These are phyloP conservation scores for Chloropicon primus DNA, from an alignment of 139 green algal genomes.

Conservation along the genomic window DNA sequence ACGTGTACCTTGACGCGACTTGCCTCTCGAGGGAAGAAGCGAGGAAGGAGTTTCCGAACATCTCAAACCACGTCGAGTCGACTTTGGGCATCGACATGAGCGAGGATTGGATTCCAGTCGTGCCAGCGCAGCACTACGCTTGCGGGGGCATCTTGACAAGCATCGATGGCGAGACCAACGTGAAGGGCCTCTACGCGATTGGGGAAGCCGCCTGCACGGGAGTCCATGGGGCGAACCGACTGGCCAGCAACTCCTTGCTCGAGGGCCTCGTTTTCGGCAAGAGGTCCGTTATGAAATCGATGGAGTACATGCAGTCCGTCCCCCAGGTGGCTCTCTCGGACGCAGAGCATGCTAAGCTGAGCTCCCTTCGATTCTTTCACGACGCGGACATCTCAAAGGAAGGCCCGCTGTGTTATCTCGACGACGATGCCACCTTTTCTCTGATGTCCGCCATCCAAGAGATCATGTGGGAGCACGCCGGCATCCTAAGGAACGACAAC, in stretches of 20 bases:
- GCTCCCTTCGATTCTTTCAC: no score
- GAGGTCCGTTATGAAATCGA: constrained; percentile 56
- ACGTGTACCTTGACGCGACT: constrained; percentile 88
- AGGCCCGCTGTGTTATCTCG: constrained; percentile 20
- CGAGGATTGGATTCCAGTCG: constrained; percentile 78
- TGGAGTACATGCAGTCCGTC: constrained; percentile 46
- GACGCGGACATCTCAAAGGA: constrained; percentile 1
- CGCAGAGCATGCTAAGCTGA: not conserved
- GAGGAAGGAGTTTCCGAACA: constrained; percentile 87
- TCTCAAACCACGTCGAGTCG: constrained; percentile 46
- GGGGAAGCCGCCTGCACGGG: constrained; percentile 86
- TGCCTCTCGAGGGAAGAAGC: constrained; percentile 55
- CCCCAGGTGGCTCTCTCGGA: constrained; percentile 16
- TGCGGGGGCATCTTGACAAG: constrained; percentile 84
- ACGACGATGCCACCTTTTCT: constrained; percentile 26
- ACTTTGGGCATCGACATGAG: constrained; percentile 84
- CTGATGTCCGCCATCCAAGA: constrained; percentile 34
- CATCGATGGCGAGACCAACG: constrained; percentile 67
- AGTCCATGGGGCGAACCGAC: constrained; percentile 91
- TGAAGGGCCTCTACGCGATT: constrained; percentile 79
- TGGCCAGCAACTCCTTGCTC: constrained; percentile 91
- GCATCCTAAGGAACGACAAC: constrained; percentile 63
- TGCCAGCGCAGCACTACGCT: constrained; percentile 93
- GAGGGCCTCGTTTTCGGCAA: constrained; percentile 91
- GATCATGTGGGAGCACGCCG: constrained; percentile 75